A percentile compares a stretch with the other conserved stretches of the same genome.
Evolutionary conservation across 768 basidiomycete genomes (phyloP).

Genomic region (Mycena rebaudengoi): DNA sequence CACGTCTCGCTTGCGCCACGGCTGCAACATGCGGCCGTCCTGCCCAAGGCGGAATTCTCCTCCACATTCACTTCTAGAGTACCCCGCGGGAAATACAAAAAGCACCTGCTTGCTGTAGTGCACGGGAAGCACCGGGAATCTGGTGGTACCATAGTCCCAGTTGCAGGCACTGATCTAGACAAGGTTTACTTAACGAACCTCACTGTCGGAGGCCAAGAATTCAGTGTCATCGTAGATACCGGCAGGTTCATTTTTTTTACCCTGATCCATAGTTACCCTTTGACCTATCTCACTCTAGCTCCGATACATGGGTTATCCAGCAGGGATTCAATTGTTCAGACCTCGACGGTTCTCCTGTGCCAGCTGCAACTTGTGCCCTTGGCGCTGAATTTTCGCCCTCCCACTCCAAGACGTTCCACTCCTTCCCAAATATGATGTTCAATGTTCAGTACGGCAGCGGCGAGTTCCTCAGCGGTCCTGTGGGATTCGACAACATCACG

Average conservation of each 20-base stretch:
- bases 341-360: background rate
- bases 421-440: constrained; percentile 22
- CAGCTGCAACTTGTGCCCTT: constrained; percentile 23
- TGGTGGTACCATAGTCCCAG: background rate
- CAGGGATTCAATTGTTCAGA: constrained; percentile 25
- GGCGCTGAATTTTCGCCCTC: constrained; percentile 26
- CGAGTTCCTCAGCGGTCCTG: constrained; percentile 21
- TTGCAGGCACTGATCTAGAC: constrained; percentile 24
- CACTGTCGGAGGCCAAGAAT: constrained; percentile 23
- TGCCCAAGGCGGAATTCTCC: background rate
- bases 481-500: constrained; percentile 28
- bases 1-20: background rate
- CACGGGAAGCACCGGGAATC: background rate
- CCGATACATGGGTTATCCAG: constrained; percentile 28
- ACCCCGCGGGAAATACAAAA: background rate
- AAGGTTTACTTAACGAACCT: constrained; percentile 25
- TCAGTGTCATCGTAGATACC: constrained; percentile 26
- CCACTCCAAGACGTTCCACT: constrained; percentile 20
- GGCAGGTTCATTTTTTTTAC: constrained; percentile 17
- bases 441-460: constrained; percentile 26
- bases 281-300: constrained; percentile 4
- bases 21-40: background rate
- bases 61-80: background rate
- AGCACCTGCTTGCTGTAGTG: background rate
- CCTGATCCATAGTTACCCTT: background rate